Evolutionary conservation across 73 alveolate genomes (phyloP), one percentile per base, ranked within the genome.

Genomic region (Uronychia setigera): DNA sequence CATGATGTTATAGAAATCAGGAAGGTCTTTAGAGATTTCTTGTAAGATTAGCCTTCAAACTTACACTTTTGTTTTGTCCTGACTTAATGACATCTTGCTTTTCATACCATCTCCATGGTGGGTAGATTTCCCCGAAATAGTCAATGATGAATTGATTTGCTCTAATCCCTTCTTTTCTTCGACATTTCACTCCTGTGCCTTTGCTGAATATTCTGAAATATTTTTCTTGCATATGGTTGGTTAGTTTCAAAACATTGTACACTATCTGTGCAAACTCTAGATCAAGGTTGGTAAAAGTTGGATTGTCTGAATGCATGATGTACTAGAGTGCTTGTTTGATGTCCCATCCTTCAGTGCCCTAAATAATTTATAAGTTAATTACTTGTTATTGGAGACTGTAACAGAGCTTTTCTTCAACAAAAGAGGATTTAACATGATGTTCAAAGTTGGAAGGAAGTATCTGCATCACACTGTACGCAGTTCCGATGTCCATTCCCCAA

Each of bases 81-180:
- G 94, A 79, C 83, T 98, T 98, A 74, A 98, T 92, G 29, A 96
- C 95, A 91, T 98, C 99, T 80, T 98, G 96, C 83, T 98, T 98
- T 87, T 98, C 99, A 88, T 89, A 97, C 99, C 99, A 98, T 84
- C 95, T 91, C 98, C 99, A 97, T 9, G 99, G 99, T 33, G 96
- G 85, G 88, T 94, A 98, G 30, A 98, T 91, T 90, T 98, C 99
- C 74, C 99, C 99, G 34, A 96, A 90, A 92, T 98, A 98, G 31
- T 98, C 99, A 5, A 97, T 96, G n/a, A 98, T 93, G 75, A 98
- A 86, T 85, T 94, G 95, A 88, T 96, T 98, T 60, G 93, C 94
- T 67, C 95, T 89, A 34, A 98, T 98, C 19, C 99, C 99, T 86
- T 97, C 93, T 83, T 90, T 89, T 85, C 94, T 96, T 76, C 78